phyloP scores from a whole-genome alignment of 2,329 filamentous ascomycete species.

The Aspergillus sp. region DNA sequence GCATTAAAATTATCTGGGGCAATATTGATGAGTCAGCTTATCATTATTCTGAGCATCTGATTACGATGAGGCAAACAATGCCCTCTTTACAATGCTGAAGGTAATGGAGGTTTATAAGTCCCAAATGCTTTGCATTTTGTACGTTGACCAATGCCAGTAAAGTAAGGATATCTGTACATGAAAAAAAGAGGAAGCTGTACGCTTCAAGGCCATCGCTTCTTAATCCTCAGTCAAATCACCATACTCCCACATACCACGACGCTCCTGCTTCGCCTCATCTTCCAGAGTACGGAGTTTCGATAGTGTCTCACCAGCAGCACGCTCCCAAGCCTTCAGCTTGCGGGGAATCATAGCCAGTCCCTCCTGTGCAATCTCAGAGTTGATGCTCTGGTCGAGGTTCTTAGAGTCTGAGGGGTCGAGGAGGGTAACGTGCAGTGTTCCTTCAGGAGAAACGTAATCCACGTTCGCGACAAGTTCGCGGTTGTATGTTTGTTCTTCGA shows the following conservation, averaged over 20 bases:
- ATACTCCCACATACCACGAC: conserved; percentile 96
- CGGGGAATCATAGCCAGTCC: conserved; percentile 88
- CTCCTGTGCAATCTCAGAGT: conserved; percentile 79
- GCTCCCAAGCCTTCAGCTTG: conserved; percentile 91
- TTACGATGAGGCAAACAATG: neutral
- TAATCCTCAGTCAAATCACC: conserved; percentile 92
- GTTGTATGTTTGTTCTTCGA: conserved; percentile 71
- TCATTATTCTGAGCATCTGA: neutral
- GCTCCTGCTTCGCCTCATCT: conserved; percentile 73
- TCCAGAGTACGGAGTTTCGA: conserved; percentile 72
- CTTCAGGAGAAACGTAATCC: conserved; percentile 80
- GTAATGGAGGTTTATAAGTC: neutral
- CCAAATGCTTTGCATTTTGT: conserved; percentile 1
- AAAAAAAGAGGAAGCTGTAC: neutral
- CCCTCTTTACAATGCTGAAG: neutral
- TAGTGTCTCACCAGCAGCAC: conserved; percentile 69
- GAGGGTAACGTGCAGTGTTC: conserved; percentile 80
- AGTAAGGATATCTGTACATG: conserved; percentile 9
- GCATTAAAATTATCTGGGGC: neutral
- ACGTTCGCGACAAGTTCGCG: conserved; percentile 86
- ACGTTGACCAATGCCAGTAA: neutral
- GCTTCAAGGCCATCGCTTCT: conserved; percentile 1
- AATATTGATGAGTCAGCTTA: conserved; percentile 1
- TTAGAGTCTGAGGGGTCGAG: conserved; percentile 70
- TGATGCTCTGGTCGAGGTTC: conserved; percentile 75